Percentiles rank a stretch among this genome's conserved stretches.
These are phyloP conservation scores for Xylaria telfairii DNA, from an alignment of 495 filamentous ascomycete genomes.

Conservation along the genomic window DNA sequence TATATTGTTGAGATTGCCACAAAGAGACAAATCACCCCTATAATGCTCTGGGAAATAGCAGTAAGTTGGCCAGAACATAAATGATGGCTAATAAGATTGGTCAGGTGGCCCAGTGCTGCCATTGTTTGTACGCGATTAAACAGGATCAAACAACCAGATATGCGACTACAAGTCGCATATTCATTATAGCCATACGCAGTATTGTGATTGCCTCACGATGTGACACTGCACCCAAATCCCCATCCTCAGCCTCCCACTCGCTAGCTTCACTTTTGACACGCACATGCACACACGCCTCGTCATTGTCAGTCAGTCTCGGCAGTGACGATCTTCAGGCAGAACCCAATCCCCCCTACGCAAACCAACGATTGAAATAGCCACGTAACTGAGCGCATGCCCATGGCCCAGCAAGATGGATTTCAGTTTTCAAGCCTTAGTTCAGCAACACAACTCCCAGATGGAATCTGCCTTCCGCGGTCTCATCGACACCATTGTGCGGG, in stretches of 20 bases:
- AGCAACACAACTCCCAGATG: slow-evolving; percentile 22
- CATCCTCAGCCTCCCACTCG: not conserved
- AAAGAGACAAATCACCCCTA: not conserved
- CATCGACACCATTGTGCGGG: slow-evolving; percentile 30
- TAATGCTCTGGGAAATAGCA: not conserved
- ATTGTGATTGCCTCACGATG: not conserved
- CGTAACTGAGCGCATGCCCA: slow-evolving; percentile 1
- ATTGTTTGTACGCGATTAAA: slow-evolving; percentile 1
- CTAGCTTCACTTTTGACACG: slow-evolving; percentile 4
- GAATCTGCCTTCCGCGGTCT: slow-evolving; percentile 28
- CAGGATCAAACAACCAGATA: not conserved
- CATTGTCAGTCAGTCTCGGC: not conserved
- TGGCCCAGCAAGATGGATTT: slow-evolving; percentile 17
- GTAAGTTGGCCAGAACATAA: not conserved
- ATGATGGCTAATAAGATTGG: not conserved
- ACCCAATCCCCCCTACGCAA: not conserved
- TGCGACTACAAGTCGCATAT: slow-evolving; percentile 10
- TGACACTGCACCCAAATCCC: not conserved
- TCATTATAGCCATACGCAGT: not conserved
- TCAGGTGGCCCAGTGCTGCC: not conserved
- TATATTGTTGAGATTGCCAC: not conserved
- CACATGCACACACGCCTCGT: slow-evolving; percentile 16
- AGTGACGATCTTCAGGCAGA: slow-evolving; percentile 8
- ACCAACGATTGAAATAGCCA: slow-evolving; percentile 20
- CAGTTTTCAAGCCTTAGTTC: slow-evolving; percentile 22